phyloP scores from a whole-genome alignment of 495 filamentous ascomycete species.

The Neurospora sp. region DNA sequence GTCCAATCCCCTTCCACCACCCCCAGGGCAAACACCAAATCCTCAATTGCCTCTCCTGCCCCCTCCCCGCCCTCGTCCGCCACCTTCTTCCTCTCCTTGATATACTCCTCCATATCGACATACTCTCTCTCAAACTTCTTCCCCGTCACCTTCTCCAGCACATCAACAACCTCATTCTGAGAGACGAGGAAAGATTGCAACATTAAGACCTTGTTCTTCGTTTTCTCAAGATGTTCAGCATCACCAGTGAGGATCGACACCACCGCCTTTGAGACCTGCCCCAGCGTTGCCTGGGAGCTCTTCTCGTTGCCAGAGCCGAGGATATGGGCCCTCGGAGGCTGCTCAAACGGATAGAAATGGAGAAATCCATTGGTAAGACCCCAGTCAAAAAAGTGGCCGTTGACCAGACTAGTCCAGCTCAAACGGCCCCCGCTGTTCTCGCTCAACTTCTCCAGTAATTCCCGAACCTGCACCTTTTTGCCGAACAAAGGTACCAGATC shows the following conservation, averaged over 20 bases:
- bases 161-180: constrained; percentile 34
- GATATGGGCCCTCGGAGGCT: constrained; percentile 18
- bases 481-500: constrained; percentile 23
- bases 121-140: constrained; percentile 10
- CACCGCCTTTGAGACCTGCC: constrained; percentile 27
- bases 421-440: constrained; percentile 9
- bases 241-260: constrained; percentile 27
- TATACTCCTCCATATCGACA: constrained; percentile 8
- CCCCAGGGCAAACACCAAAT: constrained; percentile 22
- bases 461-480: constrained; percentile 16
- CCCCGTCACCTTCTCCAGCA: constrained; percentile 32
- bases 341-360: constrained; percentile 26
- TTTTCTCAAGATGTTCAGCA: constrained; percentile 14
- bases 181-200: constrained; percentile 34
- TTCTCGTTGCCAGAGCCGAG: constrained; percentile 32
- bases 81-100: constrained; percentile 8
- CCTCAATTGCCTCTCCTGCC: constrained; percentile 11
- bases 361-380: constrained; percentile 27
- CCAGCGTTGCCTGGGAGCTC: constrained; percentile 31
- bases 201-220: constrained; percentile 33
- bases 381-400: constrained; percentile 39
- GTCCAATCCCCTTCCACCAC: constrained; percentile 20
- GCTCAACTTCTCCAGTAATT: constrained; percentile 10
- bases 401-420: constrained; percentile 32
- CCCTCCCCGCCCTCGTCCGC: constrained; percentile 9